Base-by-base conservation (phyloP, 179 eudicot genomes). In the Spergularia azorica region DNA sequence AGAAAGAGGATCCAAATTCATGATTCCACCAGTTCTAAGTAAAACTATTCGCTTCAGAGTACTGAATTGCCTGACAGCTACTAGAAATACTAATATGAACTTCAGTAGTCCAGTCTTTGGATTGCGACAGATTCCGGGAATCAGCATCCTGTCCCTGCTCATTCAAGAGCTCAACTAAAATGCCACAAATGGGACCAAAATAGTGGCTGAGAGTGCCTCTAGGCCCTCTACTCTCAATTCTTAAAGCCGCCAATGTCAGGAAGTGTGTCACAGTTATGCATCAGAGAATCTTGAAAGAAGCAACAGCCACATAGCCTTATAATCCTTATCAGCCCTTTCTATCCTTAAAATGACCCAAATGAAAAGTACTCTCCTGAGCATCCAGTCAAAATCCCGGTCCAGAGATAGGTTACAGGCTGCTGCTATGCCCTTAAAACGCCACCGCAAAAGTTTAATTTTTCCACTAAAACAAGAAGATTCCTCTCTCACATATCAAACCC, bases 401-500 rank as follows among this genome's bases (percentile, higher is more conserved):
- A 46, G 17, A 68, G 50, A 68, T 59, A 18, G 39, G 55, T 50
- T 18, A 4, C 48, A 63, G 63, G 61, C 51, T 48, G 41, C 76
- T 46, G 14, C 48, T 50, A 74, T 50, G 78, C 70, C 38, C 59
- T 51, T 6, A 5, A 52, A 68, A 74, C 36, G 78, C 70, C n/a
- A 71, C 80, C 69, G 55, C 57, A 21, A 72, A 72, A 70, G 71
- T 54, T 26, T 69, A 63, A 70, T 10, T 76, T 71, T 63, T 59
- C 59, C 64, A 20, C 70, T 74, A 79, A 60, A 79, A 68, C 68
- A 72, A 41, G 32, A 26, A 75, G 73, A 65, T 80, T 80, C 76
- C 41, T 43, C 57, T 36, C 63, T 72, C 64, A 73, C 43, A 60
- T 60, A 38, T 69, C 62, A 16, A 36, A 26, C 32, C 32, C 32